Conservation (phyloP, 1,284 basidiomycete species). For the Apiotrichum gracile region DNA sequence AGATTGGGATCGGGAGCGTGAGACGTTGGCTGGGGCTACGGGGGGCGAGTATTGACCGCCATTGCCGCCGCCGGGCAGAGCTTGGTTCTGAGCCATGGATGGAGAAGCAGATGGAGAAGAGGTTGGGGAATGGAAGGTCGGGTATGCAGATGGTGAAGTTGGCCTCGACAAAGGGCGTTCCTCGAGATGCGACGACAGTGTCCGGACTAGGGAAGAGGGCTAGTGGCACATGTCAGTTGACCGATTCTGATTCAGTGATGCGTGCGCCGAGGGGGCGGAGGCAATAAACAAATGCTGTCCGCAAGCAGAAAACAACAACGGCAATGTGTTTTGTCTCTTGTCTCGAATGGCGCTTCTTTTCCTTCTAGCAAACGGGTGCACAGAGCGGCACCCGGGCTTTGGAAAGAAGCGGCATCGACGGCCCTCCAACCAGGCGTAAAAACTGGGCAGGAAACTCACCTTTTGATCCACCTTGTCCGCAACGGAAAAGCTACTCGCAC, state of each 20-base stretch:
- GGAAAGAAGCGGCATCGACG: too few species aligned
- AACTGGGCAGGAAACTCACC: conserved; percentile 7
- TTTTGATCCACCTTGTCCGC: conserved; percentile 9
- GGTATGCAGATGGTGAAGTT: conserved; percentile 32
- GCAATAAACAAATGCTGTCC: background rate
- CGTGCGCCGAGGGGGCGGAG: too few species aligned
- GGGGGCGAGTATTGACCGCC: conserved; percentile 35
- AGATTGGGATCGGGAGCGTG: conserved; percentile 40
- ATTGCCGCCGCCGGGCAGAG: conserved; percentile 2
- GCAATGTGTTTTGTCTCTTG: background rate
- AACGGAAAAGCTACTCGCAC: conserved; percentile 43
- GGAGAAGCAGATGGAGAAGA: conserved; percentile 36
- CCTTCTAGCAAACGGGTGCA: too few species aligned
- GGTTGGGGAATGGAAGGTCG: conserved; percentile 39
- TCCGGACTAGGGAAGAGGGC: conserved; percentile 29
- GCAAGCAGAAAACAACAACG: background rate
- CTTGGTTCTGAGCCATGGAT: background rate
- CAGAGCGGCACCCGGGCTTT: too few species aligned
- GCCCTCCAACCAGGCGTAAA: too few species aligned
- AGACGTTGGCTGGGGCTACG: conserved; percentile 33
- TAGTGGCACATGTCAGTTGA: conserved; percentile 16
- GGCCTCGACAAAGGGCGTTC: conserved; percentile 34
- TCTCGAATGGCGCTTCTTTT: too few species aligned
- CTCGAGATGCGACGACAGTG: conserved; percentile 42
- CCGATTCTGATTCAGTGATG: background rate